Evolutionary conservation across 768 basidiomycete genomes (phyloP), one percentile per base, ranked within the genome.

Genomic region (Auriculariales sp.): DNA sequence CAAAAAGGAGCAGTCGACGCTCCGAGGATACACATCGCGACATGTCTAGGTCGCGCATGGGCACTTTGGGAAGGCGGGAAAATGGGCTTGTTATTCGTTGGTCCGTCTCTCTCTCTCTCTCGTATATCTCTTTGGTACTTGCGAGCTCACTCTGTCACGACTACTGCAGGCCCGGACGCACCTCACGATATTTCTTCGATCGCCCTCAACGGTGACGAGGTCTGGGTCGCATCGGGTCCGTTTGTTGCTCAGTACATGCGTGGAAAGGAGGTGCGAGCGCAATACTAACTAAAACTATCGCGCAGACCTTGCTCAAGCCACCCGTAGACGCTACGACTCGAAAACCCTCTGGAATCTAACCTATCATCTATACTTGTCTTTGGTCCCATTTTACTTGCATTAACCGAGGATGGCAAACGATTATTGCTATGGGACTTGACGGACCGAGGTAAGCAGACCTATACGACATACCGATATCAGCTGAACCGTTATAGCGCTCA

Each of bases 31-130:
- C 83, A 90, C 54, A 68, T 98, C 35, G 65, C 95, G 29, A 93
- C 90, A 10, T 92, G 87, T 58, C 66, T 97, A 6, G 93, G 94
- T 4, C 77, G 70, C 51, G 78, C 86, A 55, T 98, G 93, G 93
- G 87, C 91, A 15, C 69, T 95, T 59, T 98, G 94, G 94, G 91
- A 95, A 57, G 93, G 90, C 19, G 86, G 81, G 25, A 91, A 83
- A 66, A 92, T 98, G 88, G 73, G 72, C 28, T 66, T 98, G 50
- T 71, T 97, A 31, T 98, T 99, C 61, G 91, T 93, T 53, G 90
- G 94, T 89, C 65, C 68, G 89, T 75, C 28, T 45, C 14, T 27
- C 11, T 36, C 36, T 27, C 28, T 48, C 14, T 49, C 6, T 55
- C 29, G 22, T 52, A 22, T 11, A 9, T 19, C 15, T 52, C 24